Evolutionary conservation across 1,284 basidiomycete species (phyloP).

Genomic region (Hemileia vastatrix): DNA sequence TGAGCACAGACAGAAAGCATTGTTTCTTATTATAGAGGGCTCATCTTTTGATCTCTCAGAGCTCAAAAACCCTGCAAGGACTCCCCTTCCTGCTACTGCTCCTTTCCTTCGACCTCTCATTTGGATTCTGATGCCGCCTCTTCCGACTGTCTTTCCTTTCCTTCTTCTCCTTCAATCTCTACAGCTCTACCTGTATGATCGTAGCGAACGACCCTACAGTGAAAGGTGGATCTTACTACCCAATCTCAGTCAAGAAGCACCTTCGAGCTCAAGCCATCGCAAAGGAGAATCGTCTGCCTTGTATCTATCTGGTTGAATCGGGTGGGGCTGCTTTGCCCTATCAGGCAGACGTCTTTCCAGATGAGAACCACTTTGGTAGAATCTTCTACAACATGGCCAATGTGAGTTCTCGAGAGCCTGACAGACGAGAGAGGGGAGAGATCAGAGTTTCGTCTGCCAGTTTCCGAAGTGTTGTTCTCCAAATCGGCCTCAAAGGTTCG

Average conservation of each 20-base stretch:
- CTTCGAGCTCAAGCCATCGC: conserved; percentile 87
- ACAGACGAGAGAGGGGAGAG: neutral
- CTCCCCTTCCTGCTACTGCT: neutral
- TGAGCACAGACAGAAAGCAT: no score
- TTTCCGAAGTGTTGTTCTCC: no score
- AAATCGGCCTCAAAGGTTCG: no score
- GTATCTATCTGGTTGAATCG: conserved; percentile 87
- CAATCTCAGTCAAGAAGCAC: conserved; percentile 92
- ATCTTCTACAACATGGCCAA: conserved; percentile 94
- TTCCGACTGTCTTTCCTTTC: neutral
- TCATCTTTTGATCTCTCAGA: no score
- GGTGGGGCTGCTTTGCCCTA: conserved; percentile 86
- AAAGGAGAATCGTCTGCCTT: conserved; percentile 75
- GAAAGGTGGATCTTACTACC: conserved; percentile 87
- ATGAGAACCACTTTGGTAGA: conserved; percentile 84
- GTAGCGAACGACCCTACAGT: conserved; percentile 90
- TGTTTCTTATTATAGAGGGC: no score
- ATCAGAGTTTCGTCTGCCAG: neutral
- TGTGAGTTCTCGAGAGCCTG: conserved; percentile 14
- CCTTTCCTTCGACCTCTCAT: neutral
- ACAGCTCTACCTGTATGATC: conserved; percentile 64
- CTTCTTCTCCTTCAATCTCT: neutral
- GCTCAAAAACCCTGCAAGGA: no score
- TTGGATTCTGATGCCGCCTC: conserved; percentile 5
- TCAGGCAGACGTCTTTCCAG: conserved; percentile 77